Evolutionary conservation across 1,284 basidiomycete species (phyloP).

Genomic region (Rhodofomes roseus): DNA sequence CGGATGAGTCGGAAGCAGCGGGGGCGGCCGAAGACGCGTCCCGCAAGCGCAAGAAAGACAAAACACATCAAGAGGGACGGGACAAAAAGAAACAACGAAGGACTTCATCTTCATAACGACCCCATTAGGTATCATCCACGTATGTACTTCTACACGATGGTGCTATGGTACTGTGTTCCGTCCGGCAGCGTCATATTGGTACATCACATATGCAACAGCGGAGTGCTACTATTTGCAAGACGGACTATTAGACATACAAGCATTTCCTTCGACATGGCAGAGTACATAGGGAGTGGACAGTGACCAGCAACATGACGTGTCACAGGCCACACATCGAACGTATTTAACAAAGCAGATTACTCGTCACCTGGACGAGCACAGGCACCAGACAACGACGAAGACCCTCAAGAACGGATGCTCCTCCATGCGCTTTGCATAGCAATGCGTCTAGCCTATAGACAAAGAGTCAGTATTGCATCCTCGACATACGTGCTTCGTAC

Average conservation of each 20-base stretch:
- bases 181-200: not conserved
- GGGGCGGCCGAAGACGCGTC: not conserved
- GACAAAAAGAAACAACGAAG: not conserved
- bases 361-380: conserved; percentile 12
- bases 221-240: conserved; percentile 6
- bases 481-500: not conserved
- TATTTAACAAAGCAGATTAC: not conserved
- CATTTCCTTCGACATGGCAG: not conserved
- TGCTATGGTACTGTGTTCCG: not conserved
- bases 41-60: not conserved
- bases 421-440: conserved; percentile 76
- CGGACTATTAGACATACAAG: conserved; percentile 2
- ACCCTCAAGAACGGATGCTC: conserved; percentile 42
- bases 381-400: not conserved
- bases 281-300: not conserved
- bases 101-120: not conserved
- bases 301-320: not conserved
- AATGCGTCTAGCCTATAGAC: conserved; percentile 57
- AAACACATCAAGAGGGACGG: not conserved
- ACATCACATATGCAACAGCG: not conserved
- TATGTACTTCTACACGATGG: not conserved
- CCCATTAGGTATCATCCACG: not conserved
- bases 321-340: not conserved
- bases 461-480: conserved; percentile 1
- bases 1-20: not conserved